A percentile compares a stretch with the other conserved stretches of the same genome.
Conservation (phyloP, 495 filamentous ascomycete species). For the Bathelium albidoporum region DNA sequence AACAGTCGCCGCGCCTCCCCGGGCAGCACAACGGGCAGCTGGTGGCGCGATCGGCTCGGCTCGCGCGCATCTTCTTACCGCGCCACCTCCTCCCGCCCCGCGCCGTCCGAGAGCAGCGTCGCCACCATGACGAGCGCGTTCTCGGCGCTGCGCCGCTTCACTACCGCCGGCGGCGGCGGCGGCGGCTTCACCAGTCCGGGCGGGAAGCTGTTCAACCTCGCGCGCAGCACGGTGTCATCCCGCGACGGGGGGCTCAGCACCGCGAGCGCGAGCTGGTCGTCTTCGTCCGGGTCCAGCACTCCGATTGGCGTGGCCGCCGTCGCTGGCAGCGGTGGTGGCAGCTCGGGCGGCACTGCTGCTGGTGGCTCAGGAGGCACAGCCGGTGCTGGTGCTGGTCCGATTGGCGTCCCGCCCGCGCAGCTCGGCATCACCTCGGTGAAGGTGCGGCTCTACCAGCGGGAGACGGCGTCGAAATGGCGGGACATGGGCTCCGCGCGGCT, state of each 20-base stretch:
- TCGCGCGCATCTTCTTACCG: conserved; percentile 47
- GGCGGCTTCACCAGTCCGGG: too few species aligned
- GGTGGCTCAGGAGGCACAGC: too few species aligned
- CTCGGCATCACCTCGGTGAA: conserved; percentile 66
- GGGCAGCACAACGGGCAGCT: conserved; percentile 25
- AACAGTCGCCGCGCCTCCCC: conserved; percentile 25
- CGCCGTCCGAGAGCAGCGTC: conserved; percentile 45
- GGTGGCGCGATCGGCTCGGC: conserved; percentile 30
- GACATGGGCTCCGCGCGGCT: conserved; percentile 79
- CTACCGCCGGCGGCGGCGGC: too few species aligned
- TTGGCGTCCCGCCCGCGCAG: conserved; percentile 19
- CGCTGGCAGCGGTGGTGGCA: conserved; percentile 20
- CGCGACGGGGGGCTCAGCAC: conserved; percentile 49
- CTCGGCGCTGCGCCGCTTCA: conserved; percentile 65
- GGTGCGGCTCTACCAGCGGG: conserved; percentile 69
- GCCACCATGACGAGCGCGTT: conserved; percentile 55
- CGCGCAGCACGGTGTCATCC: conserved; percentile 48
- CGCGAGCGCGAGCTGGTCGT: conserved; percentile 38
- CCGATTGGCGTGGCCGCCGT: conserved; percentile 47
- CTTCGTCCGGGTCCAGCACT: conserved; percentile 42
- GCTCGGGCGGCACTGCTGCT: too few species aligned
- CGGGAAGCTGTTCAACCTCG: conserved; percentile 67
- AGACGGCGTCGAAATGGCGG: conserved; percentile 70
- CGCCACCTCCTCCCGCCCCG: conserved; percentile 41
- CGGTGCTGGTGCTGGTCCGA: conserved; percentile 14